Conservation (phyloP, 2,329 filamentous ascomycete genomes). For the Paecilomyces formosus region DNA sequence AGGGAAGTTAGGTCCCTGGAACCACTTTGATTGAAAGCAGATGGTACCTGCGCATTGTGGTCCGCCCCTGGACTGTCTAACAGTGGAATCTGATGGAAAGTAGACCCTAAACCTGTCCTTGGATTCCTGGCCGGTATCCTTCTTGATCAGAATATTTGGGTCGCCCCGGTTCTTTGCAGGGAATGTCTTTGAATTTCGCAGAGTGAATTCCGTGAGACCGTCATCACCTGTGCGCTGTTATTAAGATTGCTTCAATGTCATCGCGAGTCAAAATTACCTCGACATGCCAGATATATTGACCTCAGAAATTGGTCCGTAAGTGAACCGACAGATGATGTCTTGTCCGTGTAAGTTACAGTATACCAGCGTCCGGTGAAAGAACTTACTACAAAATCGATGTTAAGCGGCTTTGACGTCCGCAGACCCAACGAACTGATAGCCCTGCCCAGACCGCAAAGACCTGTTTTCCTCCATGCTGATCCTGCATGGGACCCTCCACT, state of each 20-base stretch:
- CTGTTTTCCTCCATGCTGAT: conserved; percentile 48
- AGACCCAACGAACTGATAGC: conserved; percentile 60
- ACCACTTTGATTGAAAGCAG: conserved; percentile 68
- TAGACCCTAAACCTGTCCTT: conserved; percentile 61
- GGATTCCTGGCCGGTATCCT: conserved; percentile 28
- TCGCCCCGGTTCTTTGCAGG: conserved; percentile 27
- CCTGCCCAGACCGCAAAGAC: conserved; percentile 65
- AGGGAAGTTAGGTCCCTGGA: conserved; percentile 63
- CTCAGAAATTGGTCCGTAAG: conserved; percentile 62
- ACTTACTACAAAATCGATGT: conserved; percentile 66
- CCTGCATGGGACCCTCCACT: conserved; percentile 52
- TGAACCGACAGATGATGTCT: conserved; percentile 76
- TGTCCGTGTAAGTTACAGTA: conserved; percentile 6
- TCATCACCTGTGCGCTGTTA: conserved; percentile 34
- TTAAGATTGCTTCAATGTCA: neutral
- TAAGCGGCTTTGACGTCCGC: conserved; percentile 45
- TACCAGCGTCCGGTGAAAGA: neutral
- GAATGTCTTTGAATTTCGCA: conserved; percentile 24
- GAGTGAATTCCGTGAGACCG: conserved; percentile 36
- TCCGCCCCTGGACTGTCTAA: conserved; percentile 58
- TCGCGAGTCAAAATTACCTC: conserved; percentile 33
- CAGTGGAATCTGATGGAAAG: conserved; percentile 69
- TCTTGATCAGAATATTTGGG: conserved; percentile 34
- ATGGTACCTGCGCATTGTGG: conserved; percentile 68
- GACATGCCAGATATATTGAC: conserved; percentile 51